These are phyloP conservation scores for Aspergillus campestris DNA, from an alignment of 495 filamentous ascomycete species.

Conservation along the genomic window DNA sequence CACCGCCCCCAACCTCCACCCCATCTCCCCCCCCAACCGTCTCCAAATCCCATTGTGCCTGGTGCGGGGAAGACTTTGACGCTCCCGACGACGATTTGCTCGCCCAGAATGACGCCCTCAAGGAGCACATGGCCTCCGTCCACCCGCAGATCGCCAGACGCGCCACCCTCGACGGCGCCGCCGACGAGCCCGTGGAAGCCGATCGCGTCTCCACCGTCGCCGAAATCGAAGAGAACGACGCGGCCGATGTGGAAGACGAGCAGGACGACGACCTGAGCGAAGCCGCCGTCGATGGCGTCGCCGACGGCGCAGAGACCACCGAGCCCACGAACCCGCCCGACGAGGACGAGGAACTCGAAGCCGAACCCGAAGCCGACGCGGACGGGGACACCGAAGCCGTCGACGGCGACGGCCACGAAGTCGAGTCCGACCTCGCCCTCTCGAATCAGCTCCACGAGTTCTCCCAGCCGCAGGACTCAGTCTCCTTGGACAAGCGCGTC, in stretches of 20 bases:
- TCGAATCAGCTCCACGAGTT: slow-evolving; percentile 25
- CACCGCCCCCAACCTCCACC: slow-evolving; percentile 29
- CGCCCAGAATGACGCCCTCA: slow-evolving; percentile 23
- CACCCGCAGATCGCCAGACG: slow-evolving; percentile 25
- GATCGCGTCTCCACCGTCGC: neutral
- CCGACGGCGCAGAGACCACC: slow-evolving; percentile 14
- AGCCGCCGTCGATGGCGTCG: slow-evolving; percentile 10
- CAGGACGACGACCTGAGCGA: slow-evolving; percentile 10
- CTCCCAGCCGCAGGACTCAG: slow-evolving; percentile 34
- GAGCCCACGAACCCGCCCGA: slow-evolving; percentile 18
- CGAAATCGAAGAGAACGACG: slow-evolving; percentile 1
- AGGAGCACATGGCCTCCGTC: slow-evolving; percentile 23
- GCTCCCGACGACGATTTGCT: slow-evolving; percentile 15
- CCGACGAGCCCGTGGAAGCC: slow-evolving; percentile 12
- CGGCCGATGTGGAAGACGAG: slow-evolving; percentile 8
- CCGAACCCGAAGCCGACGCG: slow-evolving; percentile 6
- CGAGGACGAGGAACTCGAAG: slow-evolving; percentile 15
- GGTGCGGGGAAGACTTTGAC: slow-evolving; percentile 31
- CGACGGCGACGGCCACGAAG: slow-evolving; percentile 13
- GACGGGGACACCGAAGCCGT: slow-evolving; percentile 5
- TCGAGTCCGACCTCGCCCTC: slow-evolving; percentile 15
- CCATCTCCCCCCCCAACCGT: slow-evolving; percentile 26
- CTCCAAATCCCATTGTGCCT: slow-evolving; percentile 23
- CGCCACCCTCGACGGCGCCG: slow-evolving; percentile 15
- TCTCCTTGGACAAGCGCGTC: slow-evolving; percentile 52